Evolutionary conservation across 306 rosid species (phyloP).

Genomic region (Quercus cerris): DNA sequence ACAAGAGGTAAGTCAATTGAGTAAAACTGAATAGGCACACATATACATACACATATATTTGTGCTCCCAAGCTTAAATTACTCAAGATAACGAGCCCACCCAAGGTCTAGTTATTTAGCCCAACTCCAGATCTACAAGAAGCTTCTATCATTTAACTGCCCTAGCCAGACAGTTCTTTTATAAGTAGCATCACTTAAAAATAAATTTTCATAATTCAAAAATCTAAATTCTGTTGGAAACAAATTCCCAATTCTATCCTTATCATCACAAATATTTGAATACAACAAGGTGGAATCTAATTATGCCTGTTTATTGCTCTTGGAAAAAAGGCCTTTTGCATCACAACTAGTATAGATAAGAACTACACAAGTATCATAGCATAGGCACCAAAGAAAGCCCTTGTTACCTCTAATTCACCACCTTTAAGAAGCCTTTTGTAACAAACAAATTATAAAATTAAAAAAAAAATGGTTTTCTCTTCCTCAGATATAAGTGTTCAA

Average conservation of each 20-base stretch:
- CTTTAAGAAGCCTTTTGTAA: background rate
- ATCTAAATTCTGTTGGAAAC: no score
- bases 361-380: background rate
- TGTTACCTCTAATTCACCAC: background rate
- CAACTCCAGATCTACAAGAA: no score
- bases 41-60: background rate
- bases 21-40: background rate
- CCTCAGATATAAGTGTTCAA: background rate
- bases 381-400: constrained; percentile 2
- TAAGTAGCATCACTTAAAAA: no score
- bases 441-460: background rate
- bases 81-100: background rate
- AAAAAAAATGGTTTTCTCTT: background rate
- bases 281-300: no score
- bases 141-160: no score
- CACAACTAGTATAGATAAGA: constrained; percentile 10
- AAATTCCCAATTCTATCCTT: no score
- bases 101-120: background rate
- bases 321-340: background rate
- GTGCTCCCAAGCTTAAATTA: background rate
- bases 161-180: no score
- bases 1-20: background rate
- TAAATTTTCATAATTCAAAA: no score
- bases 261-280: no score
- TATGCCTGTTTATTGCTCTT: no score